Evolutionary conservation across 202 grass and related monocot genomes (phyloP).

Genomic region (Cymbopogon flexuosus): DNA sequence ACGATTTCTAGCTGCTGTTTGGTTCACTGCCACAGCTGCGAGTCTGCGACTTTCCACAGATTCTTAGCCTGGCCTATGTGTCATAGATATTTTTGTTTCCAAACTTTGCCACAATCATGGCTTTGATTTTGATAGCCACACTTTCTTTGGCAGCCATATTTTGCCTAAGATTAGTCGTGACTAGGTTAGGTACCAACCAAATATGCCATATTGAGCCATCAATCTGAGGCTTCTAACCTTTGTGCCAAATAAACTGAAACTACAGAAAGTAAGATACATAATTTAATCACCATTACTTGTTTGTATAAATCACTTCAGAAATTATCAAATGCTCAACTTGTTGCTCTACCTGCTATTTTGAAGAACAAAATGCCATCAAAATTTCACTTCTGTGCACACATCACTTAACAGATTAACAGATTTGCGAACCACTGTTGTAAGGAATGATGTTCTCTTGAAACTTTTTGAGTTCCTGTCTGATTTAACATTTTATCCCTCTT

Average conservation of each 20-base stretch:
- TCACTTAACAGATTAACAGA: neutral
- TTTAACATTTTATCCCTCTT: neutral
- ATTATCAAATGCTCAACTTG: neutral
- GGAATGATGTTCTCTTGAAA: neutral
- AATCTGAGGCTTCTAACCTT: neutral
- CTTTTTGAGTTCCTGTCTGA: neutral
- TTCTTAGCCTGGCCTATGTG: neutral
- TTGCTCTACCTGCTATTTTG: too few species aligned
- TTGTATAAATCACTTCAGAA: neutral
- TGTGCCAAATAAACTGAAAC: neutral
- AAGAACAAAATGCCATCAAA: too few species aligned
- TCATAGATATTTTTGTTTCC: neutral
- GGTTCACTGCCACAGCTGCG: neutral
- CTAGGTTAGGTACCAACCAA: neutral
- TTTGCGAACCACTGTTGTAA: neutral
- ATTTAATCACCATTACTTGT: neutral
- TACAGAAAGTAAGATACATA: neutral
- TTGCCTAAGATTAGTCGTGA: neutral
- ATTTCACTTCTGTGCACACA: neutral
- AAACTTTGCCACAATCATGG: neutral
- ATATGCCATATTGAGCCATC: neutral
- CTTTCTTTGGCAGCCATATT: neutral
- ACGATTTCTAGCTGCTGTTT: neutral
- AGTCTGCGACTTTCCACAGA: neutral
- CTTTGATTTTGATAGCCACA: neutral